Evolutionary conservation across 2,329 filamentous ascomycete species (phyloP).

Genomic region (Alternaria triticina): DNA sequence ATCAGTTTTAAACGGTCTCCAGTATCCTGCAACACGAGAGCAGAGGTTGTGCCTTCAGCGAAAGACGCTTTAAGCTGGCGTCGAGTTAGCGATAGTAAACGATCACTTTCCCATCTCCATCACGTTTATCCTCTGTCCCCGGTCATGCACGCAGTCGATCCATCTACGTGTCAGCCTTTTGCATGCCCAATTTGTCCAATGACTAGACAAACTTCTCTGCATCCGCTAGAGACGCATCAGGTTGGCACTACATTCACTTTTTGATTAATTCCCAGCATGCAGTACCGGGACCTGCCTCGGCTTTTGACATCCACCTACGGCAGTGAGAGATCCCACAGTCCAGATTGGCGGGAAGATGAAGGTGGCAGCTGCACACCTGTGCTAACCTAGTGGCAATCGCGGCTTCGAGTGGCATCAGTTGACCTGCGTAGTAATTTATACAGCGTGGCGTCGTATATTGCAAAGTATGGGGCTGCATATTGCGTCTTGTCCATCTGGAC

Average conservation of each 20-base stretch:
- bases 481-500: constrained; percentile 14
- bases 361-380: neutral
- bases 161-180: neutral
- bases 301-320: constrained; percentile 14
- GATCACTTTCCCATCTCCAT: neutral
- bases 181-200: neutral
- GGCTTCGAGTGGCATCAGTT: constrained; percentile 15
- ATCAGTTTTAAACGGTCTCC: neutral
- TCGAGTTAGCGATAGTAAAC: neutral
- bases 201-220: neutral
- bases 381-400: constrained; percentile 8
- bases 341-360: neutral
- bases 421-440: constrained; percentile 22
- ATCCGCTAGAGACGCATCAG: neutral
- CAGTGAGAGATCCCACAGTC: constrained; percentile 14
- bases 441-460: constrained; percentile 26
- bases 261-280: neutral
- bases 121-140: no score
- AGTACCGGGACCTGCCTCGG: constrained; percentile 19
- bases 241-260: neutral
- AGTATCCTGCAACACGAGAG: neutral
- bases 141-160: neutral
- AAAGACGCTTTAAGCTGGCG: neutral
- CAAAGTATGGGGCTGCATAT: constrained; percentile 28
- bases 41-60: neutral